phyloP scores from a whole-genome alignment of 192 early-diverging fungal genomes.

The Podila clonocystis region DNA sequence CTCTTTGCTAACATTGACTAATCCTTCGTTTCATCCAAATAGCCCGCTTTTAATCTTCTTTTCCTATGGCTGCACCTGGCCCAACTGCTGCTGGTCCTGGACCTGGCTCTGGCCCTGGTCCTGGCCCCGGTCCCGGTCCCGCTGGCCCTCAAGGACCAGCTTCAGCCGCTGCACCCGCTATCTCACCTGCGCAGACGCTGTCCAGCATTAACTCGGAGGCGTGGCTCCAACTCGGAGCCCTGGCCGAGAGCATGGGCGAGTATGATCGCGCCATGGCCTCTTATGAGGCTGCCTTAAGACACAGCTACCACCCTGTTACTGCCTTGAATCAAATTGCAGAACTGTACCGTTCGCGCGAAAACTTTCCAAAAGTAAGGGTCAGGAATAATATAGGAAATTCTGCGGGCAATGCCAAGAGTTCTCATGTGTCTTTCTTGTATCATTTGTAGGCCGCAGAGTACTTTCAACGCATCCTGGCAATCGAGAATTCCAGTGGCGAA shows the following conservation, averaged over 20 bases:
- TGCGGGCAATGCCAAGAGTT: background rate
- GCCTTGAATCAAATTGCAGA: conserved; percentile 86
- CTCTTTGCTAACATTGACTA: too few relatives aligned
- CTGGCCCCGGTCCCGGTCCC: conserved; percentile 23
- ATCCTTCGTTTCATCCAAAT: too few relatives aligned
- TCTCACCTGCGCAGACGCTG: conserved; percentile 57
- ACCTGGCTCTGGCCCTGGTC: conserved; percentile 24
- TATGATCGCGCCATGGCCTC: conserved; percentile 85
- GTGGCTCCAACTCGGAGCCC: conserved; percentile 68
- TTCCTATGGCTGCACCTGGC: conserved; percentile 13
- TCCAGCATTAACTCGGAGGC: conserved; percentile 66
- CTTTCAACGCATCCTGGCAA: conserved; percentile 88
- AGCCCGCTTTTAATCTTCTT: background rate
- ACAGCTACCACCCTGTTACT: conserved; percentile 91
- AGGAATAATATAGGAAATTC: background rate
- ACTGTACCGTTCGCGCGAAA: conserved; percentile 83
- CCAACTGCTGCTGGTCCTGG: conserved; percentile 21
- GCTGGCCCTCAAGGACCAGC: background rate
- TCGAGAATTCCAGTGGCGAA: conserved; percentile 89
- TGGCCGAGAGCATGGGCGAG: conserved; percentile 68
- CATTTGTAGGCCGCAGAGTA: conserved; percentile 82
- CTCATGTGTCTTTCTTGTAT: conserved; percentile 10
- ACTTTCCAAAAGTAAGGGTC: conserved; percentile 73
- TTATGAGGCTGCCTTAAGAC: conserved; percentile 90
- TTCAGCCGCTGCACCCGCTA: conserved; percentile 9